A percentile compares a stretch with the other conserved stretches of the same genome.
Evolutionary conservation across 345 rosid genomes (phyloP).

Genomic region (Bretschneidera sinensis): DNA sequence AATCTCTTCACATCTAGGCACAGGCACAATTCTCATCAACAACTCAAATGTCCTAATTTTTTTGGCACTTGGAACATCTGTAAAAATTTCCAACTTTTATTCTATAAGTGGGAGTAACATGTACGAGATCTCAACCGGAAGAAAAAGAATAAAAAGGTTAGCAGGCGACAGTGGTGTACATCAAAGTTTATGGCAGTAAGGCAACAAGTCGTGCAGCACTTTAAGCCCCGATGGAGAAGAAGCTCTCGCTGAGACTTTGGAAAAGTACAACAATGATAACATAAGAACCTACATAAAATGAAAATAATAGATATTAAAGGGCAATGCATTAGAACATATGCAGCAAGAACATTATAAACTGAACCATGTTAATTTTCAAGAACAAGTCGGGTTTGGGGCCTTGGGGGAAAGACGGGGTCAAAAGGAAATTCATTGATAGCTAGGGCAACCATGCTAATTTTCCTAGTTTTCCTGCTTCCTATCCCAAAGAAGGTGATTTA

Average conservation of each 20-base stretch:
- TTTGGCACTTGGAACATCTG: neutral
- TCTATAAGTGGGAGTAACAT: neutral
- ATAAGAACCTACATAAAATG: constrained; percentile 7
- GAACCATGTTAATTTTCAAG: too few species aligned
- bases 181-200: neutral
- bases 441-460: too few species aligned
- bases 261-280: neutral
- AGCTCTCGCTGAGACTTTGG: constrained; percentile 14
- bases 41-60: neutral
- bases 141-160: constrained; percentile 7
- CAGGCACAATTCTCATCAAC: neutral
- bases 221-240: neutral
- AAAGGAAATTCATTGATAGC: too few species aligned
- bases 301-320: too few species aligned
- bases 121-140: neutral
- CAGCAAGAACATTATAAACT: too few species aligned
- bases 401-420: too few species aligned
- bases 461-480: too few species aligned
- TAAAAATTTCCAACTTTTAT: constrained; percentile 18
- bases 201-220: constrained; percentile 5
- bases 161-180: constrained; percentile 4
- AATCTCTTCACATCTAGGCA: neutral
- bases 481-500: too few species aligned
- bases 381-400: too few species aligned
- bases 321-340: too few species aligned